Percentiles rank a stretch among this genome's conserved stretches.
Conservation (phyloP, 2,329 filamentous ascomycete genomes). For the Alternaria burnsii region DNA sequence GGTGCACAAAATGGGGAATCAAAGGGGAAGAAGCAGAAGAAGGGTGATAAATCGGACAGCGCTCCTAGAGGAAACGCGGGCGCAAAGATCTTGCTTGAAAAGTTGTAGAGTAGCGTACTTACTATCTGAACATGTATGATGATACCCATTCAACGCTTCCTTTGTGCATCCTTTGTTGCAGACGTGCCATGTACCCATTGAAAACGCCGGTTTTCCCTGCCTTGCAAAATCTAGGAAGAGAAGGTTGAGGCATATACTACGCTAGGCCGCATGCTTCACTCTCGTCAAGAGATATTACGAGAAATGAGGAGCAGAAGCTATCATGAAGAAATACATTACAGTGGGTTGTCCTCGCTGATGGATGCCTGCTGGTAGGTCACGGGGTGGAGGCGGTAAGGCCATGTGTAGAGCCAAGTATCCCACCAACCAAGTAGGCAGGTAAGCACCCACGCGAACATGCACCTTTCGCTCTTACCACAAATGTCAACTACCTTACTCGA, state of each 20-base stretch:
- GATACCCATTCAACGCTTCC: slow-evolving; percentile 9
- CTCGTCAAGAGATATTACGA: too few species aligned
- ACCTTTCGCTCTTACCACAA: not conserved
- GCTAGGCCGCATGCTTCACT: not conserved
- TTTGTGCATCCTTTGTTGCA: not conserved
- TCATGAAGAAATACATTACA: too few species aligned
- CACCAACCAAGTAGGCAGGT: not conserved
- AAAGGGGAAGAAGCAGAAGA: slow-evolving; percentile 47
- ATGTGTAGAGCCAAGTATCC: not conserved
- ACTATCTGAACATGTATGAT: slow-evolving; percentile 10
- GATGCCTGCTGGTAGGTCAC: too few species aligned
- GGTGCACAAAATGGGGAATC: slow-evolving; percentile 45
- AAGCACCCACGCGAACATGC: not conserved
- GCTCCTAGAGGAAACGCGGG: slow-evolving; percentile 56
- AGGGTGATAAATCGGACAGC: slow-evolving; percentile 51
- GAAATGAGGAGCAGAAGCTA: too few species aligned
- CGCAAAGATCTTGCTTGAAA: slow-evolving; percentile 57
- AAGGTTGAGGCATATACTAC: not conserved
- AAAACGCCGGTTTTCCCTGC: not conserved
- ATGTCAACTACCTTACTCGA: not conserved
- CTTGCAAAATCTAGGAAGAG: not conserved
- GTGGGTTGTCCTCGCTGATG: too few species aligned
- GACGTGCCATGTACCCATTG: not conserved
- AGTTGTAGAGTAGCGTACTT: slow-evolving; percentile 34
- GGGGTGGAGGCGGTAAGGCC: too few species aligned